Base-by-base conservation (phyloP, 805 yeast species). In the Debaryomyces prosopidis region DNA sequence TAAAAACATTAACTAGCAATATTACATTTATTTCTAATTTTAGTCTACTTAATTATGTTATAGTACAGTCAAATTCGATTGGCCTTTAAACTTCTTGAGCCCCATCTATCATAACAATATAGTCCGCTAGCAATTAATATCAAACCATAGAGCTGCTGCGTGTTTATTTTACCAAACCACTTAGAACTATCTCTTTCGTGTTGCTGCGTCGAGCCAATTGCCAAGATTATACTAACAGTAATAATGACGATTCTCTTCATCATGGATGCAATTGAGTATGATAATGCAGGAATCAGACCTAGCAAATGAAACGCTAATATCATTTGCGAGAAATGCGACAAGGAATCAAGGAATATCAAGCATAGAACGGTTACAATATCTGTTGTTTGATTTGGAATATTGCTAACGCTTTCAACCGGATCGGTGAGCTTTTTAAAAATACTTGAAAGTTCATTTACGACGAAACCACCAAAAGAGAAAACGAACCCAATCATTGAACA, bases 191-290 rank as follows among this genome's bases (percentile, higher is more conserved):
- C 33, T 7, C 33, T 47, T 8, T 40, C 33, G 15, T 23, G 35
- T 4, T 44, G 37, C 74, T 76, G 19, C 84, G 84, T 31, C 75
- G 84, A 31, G 75, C 77, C 73, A 77, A 79, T 45, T 1, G 62
- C 64, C 34, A 85, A 47, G 69, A 67, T 38, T 5, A 91, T 87
- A 55, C 96, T 87, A 1, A 85, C 84, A 1, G 85, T 76, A 36
- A 90, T 89, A 26, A 90, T 80, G 1, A 88, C 86, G n/a, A 90
- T 86, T 57, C 96, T 81, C 67, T 90, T 90, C 80, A 90, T 79
- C 79, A 90, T 78, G 36, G 88, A 82, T 2, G 96, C 96, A 46
- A 90, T 84, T 1, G 95, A 86, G 65, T 89, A 90, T 2, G 94
- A 81, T 10, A 90, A 83, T 0, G 97, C 88, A 2, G 96, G 87